Conservation (phyloP, 163 green algal genomes). For the Coccomyxa subellipsoidea region DNA sequence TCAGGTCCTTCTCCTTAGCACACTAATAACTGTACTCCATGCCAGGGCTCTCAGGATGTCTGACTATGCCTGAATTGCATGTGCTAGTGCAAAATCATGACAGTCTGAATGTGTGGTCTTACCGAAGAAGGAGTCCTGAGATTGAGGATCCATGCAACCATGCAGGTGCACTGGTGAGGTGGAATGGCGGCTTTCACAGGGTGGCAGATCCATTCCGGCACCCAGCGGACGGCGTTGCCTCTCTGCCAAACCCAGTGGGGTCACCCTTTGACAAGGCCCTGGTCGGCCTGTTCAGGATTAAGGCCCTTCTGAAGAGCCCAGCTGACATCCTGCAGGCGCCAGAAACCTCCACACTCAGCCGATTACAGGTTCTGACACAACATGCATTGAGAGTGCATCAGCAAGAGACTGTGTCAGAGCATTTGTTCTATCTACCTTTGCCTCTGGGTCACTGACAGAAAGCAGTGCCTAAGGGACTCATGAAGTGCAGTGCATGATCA, state of each 20-base stretch:
- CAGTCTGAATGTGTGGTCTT: too few species aligned
- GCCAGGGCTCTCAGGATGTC: too few species aligned
- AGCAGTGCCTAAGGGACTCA: too few species aligned
- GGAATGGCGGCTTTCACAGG: slow-evolving; percentile 54
- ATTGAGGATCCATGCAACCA: background rate
- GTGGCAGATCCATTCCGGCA: slow-evolving; percentile 81
- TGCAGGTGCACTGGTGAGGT: slow-evolving; percentile 76
- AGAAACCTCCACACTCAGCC: slow-evolving; percentile 75
- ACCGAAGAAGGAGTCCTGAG: background rate
- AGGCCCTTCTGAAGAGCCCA: slow-evolving; percentile 54
- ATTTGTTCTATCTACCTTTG: too few species aligned
- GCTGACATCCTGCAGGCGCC: slow-evolving; percentile 59
- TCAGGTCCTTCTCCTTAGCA: too few species aligned
- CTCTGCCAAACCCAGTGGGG: slow-evolving; percentile 82
- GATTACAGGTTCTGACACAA: slow-evolving; percentile 55
- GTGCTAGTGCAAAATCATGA: too few species aligned
- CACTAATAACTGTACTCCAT: too few species aligned
- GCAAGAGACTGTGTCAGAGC: too few species aligned
- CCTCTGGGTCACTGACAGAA: too few species aligned
- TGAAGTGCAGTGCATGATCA: too few species aligned
- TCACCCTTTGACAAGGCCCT: slow-evolving; percentile 74
- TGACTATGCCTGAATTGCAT: too few species aligned
- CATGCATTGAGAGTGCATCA: too few species aligned
- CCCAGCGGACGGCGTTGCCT: slow-evolving; percentile 68
- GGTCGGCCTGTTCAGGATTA: slow-evolving; percentile 66